A percentile compares a stretch with the other conserved stretches of the same genome.
Conservation (phyloP, 768 basidiomycete species). For the Tulasnella sp. region DNA sequence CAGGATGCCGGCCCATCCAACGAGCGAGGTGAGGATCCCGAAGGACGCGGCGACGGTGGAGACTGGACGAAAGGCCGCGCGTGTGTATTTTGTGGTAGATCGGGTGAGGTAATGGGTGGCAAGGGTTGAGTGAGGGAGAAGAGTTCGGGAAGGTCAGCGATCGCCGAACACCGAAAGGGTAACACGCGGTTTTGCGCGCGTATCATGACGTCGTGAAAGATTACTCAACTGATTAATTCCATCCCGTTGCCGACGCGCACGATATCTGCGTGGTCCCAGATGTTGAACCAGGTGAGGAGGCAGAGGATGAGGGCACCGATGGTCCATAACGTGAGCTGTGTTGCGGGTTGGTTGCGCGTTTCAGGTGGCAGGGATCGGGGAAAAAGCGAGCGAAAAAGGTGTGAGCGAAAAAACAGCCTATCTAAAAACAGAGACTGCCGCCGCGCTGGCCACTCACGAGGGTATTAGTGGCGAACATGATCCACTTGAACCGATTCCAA, state of each 20-base stretch:
- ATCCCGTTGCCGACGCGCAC: conserved; percentile 55
- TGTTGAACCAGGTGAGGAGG: conserved; percentile 67
- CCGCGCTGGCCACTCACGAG: conserved; percentile 29
- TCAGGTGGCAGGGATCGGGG: neutral
- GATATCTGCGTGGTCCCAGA: conserved; percentile 57
- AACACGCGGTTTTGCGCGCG: neutral
- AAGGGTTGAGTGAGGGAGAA: neutral
- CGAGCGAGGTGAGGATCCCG: conserved; percentile 49
- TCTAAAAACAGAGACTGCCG: neutral
- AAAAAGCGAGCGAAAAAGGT: neutral
- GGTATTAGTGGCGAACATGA: conserved; percentile 53
- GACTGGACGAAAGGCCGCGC: conserved; percentile 24
- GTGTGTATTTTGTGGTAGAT: neutral
- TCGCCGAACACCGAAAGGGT: neutral
- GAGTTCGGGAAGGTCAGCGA: neutral
- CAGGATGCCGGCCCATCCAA: conserved; percentile 70
- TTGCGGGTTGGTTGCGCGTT: neutral
- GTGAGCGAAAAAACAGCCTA: neutral
- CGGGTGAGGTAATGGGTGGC: neutral
- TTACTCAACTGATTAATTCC: conserved; percentile 42
- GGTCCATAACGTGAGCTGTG: conserved; percentile 47
- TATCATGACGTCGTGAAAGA: neutral
- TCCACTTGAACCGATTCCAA: conserved; percentile 84
- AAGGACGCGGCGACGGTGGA: conserved; percentile 54
- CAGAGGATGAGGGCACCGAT: conserved; percentile 49